Evolutionary conservation across 2,329 filamentous ascomycete genomes (phyloP).

Genomic region (Aspergillus felis): DNA sequence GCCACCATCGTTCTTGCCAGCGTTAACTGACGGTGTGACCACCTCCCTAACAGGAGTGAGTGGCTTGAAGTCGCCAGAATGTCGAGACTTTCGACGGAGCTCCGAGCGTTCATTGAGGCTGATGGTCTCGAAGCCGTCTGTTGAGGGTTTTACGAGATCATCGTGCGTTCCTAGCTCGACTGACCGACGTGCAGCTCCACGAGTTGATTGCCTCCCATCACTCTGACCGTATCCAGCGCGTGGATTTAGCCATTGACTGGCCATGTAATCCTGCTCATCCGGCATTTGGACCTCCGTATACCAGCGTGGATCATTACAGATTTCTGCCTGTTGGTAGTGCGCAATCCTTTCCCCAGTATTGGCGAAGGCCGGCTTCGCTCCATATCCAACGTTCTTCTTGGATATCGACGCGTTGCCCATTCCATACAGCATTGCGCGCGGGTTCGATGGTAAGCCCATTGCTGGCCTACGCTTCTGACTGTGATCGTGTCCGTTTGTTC

Average conservation of each 20-base stretch:
- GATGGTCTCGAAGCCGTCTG: slow-evolving; percentile 24
- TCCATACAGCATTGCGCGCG: slow-evolving; percentile 31
- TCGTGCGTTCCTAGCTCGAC: slow-evolving; percentile 5
- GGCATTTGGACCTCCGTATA: background rate
- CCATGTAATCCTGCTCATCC: slow-evolving; percentile 13
- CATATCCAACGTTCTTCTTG: slow-evolving; percentile 6
- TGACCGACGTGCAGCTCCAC: slow-evolving; percentile 7
- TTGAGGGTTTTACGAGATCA: slow-evolving; percentile 4
- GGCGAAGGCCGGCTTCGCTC: slow-evolving; percentile 11
- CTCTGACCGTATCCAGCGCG: slow-evolving; percentile 6
- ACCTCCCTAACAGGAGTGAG: slow-evolving; percentile 22
- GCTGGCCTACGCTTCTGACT: slow-evolving; percentile 7
- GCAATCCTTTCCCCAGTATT: slow-evolving; percentile 8
- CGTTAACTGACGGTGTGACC: slow-evolving; percentile 13
- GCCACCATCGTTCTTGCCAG: slow-evolving; percentile 3
- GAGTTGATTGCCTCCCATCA: slow-evolving; percentile 11
- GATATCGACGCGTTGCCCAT: slow-evolving; percentile 16
- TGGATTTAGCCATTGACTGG: slow-evolving; percentile 12
- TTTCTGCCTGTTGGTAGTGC: slow-evolving; percentile 3
- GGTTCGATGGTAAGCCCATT: slow-evolving; percentile 33
- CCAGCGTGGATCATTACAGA: slow-evolving; percentile 2
- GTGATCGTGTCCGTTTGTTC: slow-evolving; percentile 1
- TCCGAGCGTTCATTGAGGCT: slow-evolving; percentile 22
- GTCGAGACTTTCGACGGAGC: slow-evolving; percentile 15
- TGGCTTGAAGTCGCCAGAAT: slow-evolving; percentile 15